Evolutionary conservation across 225 moss, liverwort and hornwort species (phyloP).

Genomic region (Anthoceros angustus): DNA sequence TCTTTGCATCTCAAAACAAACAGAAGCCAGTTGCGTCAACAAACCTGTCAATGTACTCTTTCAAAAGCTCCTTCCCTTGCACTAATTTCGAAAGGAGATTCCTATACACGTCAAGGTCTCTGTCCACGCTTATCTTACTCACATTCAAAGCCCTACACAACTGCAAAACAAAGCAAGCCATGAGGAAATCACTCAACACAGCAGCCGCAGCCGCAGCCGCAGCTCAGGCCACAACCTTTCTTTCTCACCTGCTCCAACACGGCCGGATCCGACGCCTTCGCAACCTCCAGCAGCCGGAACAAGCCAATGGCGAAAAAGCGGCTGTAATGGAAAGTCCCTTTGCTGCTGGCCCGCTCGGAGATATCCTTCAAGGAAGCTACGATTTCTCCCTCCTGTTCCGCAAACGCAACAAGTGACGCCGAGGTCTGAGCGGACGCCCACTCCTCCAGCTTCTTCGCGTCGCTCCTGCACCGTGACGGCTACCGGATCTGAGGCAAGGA

Average conservation of each 20-base stretch:
- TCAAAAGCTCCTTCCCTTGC: conserved; percentile 80
- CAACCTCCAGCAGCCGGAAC: conserved; percentile 78
- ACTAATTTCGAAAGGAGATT: conserved; percentile 82
- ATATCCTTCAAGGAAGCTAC: conserved; percentile 49
- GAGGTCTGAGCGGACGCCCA: conserved; percentile 59
- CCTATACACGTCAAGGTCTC: conserved; percentile 81
- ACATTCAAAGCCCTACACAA: conserved; percentile 79
- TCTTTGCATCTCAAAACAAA: not conserved
- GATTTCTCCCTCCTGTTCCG: conserved; percentile 47
- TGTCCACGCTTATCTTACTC: conserved; percentile 81
- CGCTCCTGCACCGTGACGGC: conserved; percentile 29
- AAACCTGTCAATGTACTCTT: conserved; percentile 79
- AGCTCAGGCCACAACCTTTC: not conserved
- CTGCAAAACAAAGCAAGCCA: conserved; percentile 16
- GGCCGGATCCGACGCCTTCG: conserved; percentile 68
- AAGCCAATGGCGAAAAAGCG: conserved; percentile 88
- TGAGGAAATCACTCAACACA: not conserved
- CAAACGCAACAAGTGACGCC: conserved; percentile 46
- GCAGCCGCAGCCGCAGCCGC: conserved; percentile 4
- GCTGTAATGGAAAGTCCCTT: conserved; percentile 68
- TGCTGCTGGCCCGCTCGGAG: conserved; percentile 55
- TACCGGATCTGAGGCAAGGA: not conserved
- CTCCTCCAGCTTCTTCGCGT: conserved; percentile 70
- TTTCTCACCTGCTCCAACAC: conserved; percentile 50
- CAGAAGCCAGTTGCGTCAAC: conserved; percentile 7